Conservation (phyloP, 352 stramenopile genomes). For the Lagenidium sp. region DNA sequence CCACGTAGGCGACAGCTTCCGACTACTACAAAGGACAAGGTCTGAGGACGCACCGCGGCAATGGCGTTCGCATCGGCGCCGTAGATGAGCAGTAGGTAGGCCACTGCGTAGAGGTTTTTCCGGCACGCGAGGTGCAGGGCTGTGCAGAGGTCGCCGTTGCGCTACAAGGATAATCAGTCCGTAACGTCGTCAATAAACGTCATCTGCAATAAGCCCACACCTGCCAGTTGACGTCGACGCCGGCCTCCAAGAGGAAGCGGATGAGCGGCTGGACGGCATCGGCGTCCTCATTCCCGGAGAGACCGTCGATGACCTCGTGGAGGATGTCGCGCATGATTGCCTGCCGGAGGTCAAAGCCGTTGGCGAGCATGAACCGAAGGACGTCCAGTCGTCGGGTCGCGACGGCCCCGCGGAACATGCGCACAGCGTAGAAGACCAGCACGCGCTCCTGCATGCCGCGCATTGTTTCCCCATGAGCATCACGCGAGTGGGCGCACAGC, state of each 20-base stretch:
- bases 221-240: constrained; percentile 71
- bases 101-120: constrained; percentile 49
- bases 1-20: too few species aligned
- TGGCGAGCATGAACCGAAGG: constrained; percentile 47
- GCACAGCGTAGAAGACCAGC: constrained; percentile 50
- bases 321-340: constrained; percentile 43
- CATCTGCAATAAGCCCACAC: constrained; percentile 8
- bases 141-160: constrained; percentile 47
- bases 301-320: constrained; percentile 32
- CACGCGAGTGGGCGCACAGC: not conserved
- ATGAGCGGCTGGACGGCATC: constrained; percentile 43
- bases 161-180: constrained; percentile 8
- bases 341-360: constrained; percentile 57
- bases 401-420: constrained; percentile 64
- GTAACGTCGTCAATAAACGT: constrained; percentile 1
- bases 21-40: not conserved
- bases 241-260: constrained; percentile 48
- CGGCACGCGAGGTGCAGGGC: constrained; percentile 54
- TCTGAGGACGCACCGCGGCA: constrained; percentile 22
- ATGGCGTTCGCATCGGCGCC: constrained; percentile 69
- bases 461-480: not conserved
- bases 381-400: constrained; percentile 31
- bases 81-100: constrained; percentile 57
- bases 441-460: constrained; percentile 21
- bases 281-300: constrained; percentile 15